Evolutionary conservation across 2,329 filamentous ascomycete genomes (phyloP), one percentile per base, ranked within the genome.

Genomic region (Samsoniella hepiali): DNA sequence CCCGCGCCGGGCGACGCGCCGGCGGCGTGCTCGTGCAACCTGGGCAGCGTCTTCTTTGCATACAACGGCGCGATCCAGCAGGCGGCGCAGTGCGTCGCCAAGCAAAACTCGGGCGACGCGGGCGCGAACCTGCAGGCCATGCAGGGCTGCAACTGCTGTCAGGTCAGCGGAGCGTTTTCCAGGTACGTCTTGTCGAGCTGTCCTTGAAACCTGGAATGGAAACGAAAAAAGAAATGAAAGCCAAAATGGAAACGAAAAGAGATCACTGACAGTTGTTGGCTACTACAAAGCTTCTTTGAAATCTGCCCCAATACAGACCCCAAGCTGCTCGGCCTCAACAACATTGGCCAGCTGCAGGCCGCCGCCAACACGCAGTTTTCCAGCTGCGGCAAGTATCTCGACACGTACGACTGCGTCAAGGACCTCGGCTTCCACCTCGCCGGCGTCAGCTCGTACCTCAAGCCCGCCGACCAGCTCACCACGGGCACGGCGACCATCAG

Each of bases 11-110:
- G 72, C 29, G 67, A 73, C 53, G 75, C 72, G 0, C 68, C 70
- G 9, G 70, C 72, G 58, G 71, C 72, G 31, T 77, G 75, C 68
- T 76, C 75, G 13, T 77, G 75, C 65, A 73, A 75, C 65, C 55
- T 76, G 3, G 75, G 72, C 57, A 71, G 70, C 51, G 68, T 77
- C 27, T 70, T 66, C 59, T 44, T 60, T 32, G 68, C 66, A 6
- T 56, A 69, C 47, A 57, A 68, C 15, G 65, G 55, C 49, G 66
- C 63, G 55, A 67, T 69, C 47, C 44, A 66, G 15, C 62, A 70
- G 56, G 50, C 51, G 13, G 49, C 51, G 17, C 61, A 36, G 34
- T 67, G 65, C n/a, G 66, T 72, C 1, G 67, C 64, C 11, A 69
- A 70, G 50, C 66, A 67, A 6, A 65, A 67, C 2, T 65, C 66